A percentile compares a stretch with the other conserved stretches of the same genome.
Conservation (phyloP, 1,284 basidiomycete genomes). For the Marasmius oreades region DNA sequence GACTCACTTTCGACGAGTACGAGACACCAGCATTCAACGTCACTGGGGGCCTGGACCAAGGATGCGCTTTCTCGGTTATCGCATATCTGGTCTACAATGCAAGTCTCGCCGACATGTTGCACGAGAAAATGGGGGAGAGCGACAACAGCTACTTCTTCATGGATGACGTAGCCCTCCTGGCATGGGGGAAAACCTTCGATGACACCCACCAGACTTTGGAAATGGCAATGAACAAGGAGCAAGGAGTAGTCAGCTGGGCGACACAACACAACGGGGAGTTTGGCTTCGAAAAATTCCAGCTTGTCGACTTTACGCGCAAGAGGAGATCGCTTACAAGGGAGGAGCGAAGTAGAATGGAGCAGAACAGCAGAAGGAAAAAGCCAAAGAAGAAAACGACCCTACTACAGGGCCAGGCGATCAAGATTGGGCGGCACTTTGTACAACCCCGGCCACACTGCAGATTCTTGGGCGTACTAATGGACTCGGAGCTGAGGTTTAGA, state of each 20-base stretch:
- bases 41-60: slow-evolving; percentile 27
- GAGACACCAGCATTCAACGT: slow-evolving; percentile 14
- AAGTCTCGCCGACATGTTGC: not conserved
- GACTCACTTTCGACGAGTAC: too few species aligned
- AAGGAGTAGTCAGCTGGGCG: not conserved
- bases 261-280: not conserved
- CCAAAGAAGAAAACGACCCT: not conserved
- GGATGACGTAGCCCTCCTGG: not conserved
- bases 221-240: too few species aligned
- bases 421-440: not conserved
- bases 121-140: not conserved
- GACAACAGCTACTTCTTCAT: not conserved
- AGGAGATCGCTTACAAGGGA: not conserved
- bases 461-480: not conserved
- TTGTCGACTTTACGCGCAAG: not conserved
- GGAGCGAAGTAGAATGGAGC: too few species aligned
- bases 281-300: too few species aligned
- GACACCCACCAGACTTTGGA: too few species aligned
- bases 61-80: slow-evolving; percentile 22
- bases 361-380: not conserved
- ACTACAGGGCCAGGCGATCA: not conserved
- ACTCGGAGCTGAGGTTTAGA: not conserved
- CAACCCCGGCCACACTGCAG: not conserved
- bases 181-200: not conserved
- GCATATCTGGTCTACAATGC: slow-evolving; percentile 1